Percentiles rank a stretch among this genome's conserved stretches.
Evolutionary conservation across 495 filamentous ascomycete species (phyloP).

Genomic region (Talaromyces nanjingensis): DNA sequence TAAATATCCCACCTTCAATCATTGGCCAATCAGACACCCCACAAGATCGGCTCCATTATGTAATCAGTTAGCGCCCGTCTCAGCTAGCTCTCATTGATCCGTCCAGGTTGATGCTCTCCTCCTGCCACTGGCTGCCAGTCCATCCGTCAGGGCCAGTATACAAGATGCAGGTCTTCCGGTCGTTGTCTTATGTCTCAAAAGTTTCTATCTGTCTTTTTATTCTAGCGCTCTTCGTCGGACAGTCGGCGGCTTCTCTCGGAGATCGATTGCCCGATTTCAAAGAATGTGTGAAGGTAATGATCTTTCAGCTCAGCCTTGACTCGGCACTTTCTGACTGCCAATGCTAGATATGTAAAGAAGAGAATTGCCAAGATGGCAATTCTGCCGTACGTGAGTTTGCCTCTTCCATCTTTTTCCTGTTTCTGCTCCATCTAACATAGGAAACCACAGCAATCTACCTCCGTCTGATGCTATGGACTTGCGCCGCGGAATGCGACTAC

Average conservation of each 20-base stretch:
- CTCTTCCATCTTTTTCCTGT: neutral
- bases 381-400: constrained; percentile 39
- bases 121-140: neutral
- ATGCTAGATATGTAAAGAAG: constrained; percentile 65
- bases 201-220: constrained; percentile 24
- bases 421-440: constrained; percentile 11
- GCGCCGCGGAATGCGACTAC: constrained; percentile 93
- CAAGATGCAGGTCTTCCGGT: neutral
- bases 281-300: constrained; percentile 73
- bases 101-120: neutral
- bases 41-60: neutral
- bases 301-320: neutral
- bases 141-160: neutral
- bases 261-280: constrained; percentile 85
- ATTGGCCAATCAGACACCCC: neutral
- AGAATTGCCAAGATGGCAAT: constrained; percentile 62
- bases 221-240: constrained; percentile 36
- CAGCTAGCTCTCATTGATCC: neutral
- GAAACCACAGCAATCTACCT: constrained; percentile 35
- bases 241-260: constrained; percentile 65
- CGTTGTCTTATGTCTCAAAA: neutral
- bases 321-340: neutral
- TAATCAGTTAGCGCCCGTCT: neutral
- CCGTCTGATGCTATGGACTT: constrained; percentile 53
- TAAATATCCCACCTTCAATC: neutral